Evolutionary conservation across 345 rosid species (phyloP).

Genomic region (Corchorus capsularis): DNA sequence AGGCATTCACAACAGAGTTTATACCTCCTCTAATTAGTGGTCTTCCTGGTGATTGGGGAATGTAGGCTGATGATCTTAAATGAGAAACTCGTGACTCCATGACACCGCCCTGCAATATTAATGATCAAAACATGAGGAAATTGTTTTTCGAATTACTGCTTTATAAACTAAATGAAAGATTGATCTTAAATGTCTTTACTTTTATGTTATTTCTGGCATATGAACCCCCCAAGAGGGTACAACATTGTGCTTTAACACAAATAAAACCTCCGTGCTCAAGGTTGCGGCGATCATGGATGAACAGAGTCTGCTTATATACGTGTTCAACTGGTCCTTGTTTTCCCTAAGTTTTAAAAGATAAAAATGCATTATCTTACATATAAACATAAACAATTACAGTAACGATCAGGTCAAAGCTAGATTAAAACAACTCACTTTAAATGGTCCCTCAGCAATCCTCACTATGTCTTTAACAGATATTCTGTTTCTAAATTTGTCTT

Average conservation of each 20-base stretch:
- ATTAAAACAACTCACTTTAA: conserved; percentile 55
- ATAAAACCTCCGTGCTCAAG: conserved; percentile 90
- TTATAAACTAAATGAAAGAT: neutral
- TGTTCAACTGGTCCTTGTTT: conserved; percentile 92
- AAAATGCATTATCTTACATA: neutral
- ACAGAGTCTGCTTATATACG: conserved; percentile 67
- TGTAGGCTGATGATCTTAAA: neutral
- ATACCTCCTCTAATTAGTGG: neutral
- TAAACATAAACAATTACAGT: conserved; percentile 6
- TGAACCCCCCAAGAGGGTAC: conserved; percentile 79
- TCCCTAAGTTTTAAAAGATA: conserved; percentile 45
- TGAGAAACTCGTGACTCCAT: neutral
- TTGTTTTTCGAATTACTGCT: neutral
- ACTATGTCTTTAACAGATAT: conserved; percentile 75
- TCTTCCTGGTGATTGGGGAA: neutral
- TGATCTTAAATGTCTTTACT: conserved; percentile 37
- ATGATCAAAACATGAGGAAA: neutral
- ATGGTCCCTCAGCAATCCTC: conserved; percentile 74
- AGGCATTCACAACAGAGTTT: neutral
- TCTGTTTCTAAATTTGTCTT: conserved; percentile 64
- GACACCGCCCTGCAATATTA: neutral
- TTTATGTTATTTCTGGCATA: conserved; percentile 56
- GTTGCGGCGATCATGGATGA: conserved; percentile 47
- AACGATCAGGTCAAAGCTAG: conserved; percentile 11
- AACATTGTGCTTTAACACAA: conserved; percentile 70